A percentile compares a stretch with the other conserved stretches of the same genome.
phyloP scores from a whole-genome alignment of 2,329 filamentous ascomycete genomes.

The Diplodia corticola region DNA sequence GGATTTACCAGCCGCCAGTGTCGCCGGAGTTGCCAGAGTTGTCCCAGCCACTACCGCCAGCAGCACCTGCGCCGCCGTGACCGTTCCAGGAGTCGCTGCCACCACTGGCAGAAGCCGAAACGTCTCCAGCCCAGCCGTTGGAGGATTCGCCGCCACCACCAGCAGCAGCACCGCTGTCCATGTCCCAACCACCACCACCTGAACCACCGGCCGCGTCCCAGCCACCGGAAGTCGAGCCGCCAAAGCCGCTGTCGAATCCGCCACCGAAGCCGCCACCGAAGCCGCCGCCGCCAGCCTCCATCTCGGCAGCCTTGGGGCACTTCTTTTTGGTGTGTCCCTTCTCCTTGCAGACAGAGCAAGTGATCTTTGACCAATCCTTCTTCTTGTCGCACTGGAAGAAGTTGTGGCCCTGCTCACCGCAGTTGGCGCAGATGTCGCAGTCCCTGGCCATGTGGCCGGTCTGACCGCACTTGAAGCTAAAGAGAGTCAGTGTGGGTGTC shows the following conservation, averaged over 20 bases:
- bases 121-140: background rate
- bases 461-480: slow-evolving; percentile 30
- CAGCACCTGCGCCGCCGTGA: background rate
- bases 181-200: slow-evolving; percentile 6
- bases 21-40: background rate
- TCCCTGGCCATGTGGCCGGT: slow-evolving; percentile 32
- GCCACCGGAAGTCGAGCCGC: background rate
- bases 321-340: slow-evolving; percentile 25
- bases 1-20: background rate
- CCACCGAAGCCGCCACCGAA: background rate
- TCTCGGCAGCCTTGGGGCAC: slow-evolving; percentile 12
- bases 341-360: slow-evolving; percentile 59
- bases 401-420: slow-evolving; percentile 62
- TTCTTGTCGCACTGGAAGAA: slow-evolving; percentile 53
- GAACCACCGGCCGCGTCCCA: background rate
- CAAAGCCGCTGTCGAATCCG: background rate
- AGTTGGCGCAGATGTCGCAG: slow-evolving; percentile 56
- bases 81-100: background rate
- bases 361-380: slow-evolving; percentile 57
- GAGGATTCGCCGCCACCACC: background rate
- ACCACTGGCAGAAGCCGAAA: background rate
- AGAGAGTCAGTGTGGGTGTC: background rate
- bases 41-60: background rate
- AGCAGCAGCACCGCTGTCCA: background rate
- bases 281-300: background rate